Evolutionary conservation across 176 grass and related monocot genomes (phyloP).

Genomic region (Pharus latifolius): DNA sequence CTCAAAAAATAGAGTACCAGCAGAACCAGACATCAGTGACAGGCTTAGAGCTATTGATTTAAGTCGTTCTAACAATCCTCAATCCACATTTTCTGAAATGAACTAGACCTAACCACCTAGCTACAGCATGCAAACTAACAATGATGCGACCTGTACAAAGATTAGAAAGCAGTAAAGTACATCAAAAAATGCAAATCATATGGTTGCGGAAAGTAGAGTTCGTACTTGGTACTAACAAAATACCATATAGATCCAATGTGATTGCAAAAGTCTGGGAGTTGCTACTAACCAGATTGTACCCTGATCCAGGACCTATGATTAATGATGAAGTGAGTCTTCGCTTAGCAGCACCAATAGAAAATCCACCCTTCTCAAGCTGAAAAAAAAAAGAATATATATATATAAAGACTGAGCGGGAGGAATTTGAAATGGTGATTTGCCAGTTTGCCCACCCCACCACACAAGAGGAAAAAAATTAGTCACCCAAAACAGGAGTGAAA

Average conservation of each 20-base stretch:
- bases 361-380: conserved; percentile 69
- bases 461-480: no score
- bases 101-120: background rate
- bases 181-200: conserved; percentile 1
- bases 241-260: background rate
- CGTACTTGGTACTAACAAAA: conserved; percentile 12
- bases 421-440: no score
- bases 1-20: no score
- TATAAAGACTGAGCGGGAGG: background rate
- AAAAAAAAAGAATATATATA: background rate
- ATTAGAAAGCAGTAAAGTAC: background rate
- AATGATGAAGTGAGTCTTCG: conserved; percentile 52
- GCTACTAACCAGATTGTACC: conserved; percentile 89
- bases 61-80: background rate
- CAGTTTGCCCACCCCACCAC: no score
- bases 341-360: conserved; percentile 81
- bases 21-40: no score
- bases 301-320: conserved; percentile 89
- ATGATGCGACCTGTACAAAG: background rate
- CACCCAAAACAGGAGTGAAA: no score
- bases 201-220: background rate
- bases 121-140: background rate
- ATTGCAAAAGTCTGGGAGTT: background rate
- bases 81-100: background rate
- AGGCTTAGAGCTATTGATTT: no score